phyloP scores from a whole-genome alignment of 176 grass and related monocot genomes.

The Olyra latifolia region DNA sequence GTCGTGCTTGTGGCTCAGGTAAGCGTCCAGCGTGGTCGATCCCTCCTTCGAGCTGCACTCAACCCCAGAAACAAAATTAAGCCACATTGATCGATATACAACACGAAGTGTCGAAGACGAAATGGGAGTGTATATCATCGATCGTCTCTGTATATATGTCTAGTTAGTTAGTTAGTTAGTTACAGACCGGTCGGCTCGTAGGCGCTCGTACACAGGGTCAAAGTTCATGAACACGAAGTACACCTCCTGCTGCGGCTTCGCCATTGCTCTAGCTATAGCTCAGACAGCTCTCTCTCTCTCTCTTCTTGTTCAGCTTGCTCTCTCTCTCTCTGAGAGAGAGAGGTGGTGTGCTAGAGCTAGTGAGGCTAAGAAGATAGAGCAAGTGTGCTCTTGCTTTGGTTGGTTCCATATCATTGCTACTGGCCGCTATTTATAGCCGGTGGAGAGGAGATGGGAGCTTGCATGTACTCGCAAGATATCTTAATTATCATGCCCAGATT shows the following conservation, averaged over 20 bases:
- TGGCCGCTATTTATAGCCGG: conserved; percentile 48
- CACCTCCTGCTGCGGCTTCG: conserved; percentile 62
- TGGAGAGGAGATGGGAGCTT: background rate
- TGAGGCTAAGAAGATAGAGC: background rate
- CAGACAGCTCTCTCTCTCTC: background rate
- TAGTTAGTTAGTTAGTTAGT: too few relatives aligned
- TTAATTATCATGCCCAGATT: conserved; percentile 36
- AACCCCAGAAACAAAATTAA: background rate
- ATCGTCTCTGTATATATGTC: background rate
- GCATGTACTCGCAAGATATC: conserved; percentile 3
- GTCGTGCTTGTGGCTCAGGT: conserved; percentile 90
- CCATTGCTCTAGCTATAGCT: conserved; percentile 43
- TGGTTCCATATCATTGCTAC: conserved; percentile 38
- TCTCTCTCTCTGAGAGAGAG: background rate
- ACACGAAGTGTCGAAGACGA: background rate
- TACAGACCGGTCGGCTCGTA: conserved; percentile 63
- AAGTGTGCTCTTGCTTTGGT: background rate
- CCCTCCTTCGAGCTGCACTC: conserved; percentile 74
- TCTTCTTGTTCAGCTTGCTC: background rate
- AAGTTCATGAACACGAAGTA: conserved; percentile 99
- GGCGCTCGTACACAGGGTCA: conserved; percentile 80
- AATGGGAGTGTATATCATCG: background rate
- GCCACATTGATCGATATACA: background rate
- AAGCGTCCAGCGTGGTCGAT: conserved; percentile 59
- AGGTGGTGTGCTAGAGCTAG: background rate